Percentiles rank a stretch among this genome's conserved stretches.
Conservation (phyloP, 768 basidiomycete species). For the Termitomyces eurrhizus region DNA sequence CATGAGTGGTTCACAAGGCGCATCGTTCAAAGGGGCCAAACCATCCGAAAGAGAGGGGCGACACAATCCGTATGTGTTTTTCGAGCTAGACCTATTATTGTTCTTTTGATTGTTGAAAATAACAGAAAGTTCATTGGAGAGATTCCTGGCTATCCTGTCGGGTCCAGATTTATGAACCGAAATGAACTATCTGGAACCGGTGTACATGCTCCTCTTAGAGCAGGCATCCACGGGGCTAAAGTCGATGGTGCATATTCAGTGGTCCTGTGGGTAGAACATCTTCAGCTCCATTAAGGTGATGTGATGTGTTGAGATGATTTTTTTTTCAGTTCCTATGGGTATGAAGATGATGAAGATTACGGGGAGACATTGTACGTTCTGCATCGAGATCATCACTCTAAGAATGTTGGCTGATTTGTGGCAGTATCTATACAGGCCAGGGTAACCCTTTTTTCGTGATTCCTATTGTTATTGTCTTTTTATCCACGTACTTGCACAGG, state of each 20-base stretch:
- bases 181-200: slow-evolving; percentile 20
- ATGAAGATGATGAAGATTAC: slow-evolving; percentile 35
- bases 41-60: slow-evolving; percentile 4
- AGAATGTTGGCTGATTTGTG: neutral
- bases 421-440: slow-evolving; percentile 20
- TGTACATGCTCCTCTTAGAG: slow-evolving; percentile 28
- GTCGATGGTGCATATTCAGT: slow-evolving; percentile 34
- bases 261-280: slow-evolving; percentile 23
- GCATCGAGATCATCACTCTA: neutral
- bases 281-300: neutral
- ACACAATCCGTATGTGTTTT: slow-evolving; percentile 3
- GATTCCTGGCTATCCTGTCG: slow-evolving; percentile 21
- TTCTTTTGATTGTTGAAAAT: neutral
- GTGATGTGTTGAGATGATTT: neutral
- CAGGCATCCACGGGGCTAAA: slow-evolving; percentile 34
- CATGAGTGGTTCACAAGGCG: neutral
- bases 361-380: slow-evolving; percentile 33
- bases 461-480: neutral
- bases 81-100: neutral
- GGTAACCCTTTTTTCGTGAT: slow-evolving; percentile 3
- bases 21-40: slow-evolving; percentile 2
- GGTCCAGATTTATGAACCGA: slow-evolving; percentile 21
- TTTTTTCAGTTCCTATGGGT: slow-evolving; percentile 28
- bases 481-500: slow-evolving; percentile 7
- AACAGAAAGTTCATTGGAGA: slow-evolving; percentile 26